Evolutionary conservation across 495 filamentous ascomycete species (phyloP).

Genomic region (Penicillium dipodomyicola): DNA sequence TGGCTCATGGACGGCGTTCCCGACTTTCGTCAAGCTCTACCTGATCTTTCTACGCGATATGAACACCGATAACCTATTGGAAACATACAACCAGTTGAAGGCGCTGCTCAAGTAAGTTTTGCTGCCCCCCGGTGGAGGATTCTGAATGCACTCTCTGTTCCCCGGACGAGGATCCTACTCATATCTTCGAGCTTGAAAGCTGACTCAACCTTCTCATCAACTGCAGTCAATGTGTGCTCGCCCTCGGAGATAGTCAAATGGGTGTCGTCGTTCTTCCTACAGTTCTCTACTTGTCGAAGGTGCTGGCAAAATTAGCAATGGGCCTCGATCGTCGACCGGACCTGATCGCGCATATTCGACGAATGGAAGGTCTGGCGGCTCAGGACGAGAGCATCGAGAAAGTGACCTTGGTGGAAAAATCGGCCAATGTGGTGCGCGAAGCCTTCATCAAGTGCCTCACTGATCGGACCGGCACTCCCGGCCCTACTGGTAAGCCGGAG

Average conservation of each 20-base stretch:
- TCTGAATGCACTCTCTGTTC: neutral
- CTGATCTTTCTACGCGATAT: slow-evolving; percentile 76
- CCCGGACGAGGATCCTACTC: slow-evolving; percentile 1
- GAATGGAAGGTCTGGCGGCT: slow-evolving; percentile 46
- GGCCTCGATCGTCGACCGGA: slow-evolving; percentile 73
- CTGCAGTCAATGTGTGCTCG: slow-evolving; percentile 68
- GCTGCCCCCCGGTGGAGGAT: neutral
- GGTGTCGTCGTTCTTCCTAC: slow-evolving; percentile 76
- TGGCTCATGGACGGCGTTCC: slow-evolving; percentile 71
- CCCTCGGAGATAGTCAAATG: slow-evolving; percentile 72
- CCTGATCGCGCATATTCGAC: slow-evolving; percentile 56
- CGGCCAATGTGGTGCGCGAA: slow-evolving; percentile 82
- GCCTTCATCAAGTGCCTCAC: slow-evolving; percentile 89
- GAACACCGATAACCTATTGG: slow-evolving; percentile 68
- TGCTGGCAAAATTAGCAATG: slow-evolving; percentile 77
- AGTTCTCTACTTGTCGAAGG: slow-evolving; percentile 70
- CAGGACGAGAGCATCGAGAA: slow-evolving; percentile 56
- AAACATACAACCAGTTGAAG: slow-evolving; percentile 71
- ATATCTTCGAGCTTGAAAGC: neutral
- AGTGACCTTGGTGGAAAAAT: slow-evolving; percentile 77
- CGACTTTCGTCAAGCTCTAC: slow-evolving; percentile 74
- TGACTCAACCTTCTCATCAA: slow-evolving; percentile 4
- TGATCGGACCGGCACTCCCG: slow-evolving; percentile 66
- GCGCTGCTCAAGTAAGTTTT: slow-evolving; percentile 63
- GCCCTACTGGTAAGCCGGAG: slow-evolving; percentile 56